Percentiles rank a stretch among this genome's conserved stretches.
These are phyloP conservation scores for Sporothrix variecibatus DNA, from an alignment of 2,329 filamentous ascomycete species.

Conservation along the genomic window DNA sequence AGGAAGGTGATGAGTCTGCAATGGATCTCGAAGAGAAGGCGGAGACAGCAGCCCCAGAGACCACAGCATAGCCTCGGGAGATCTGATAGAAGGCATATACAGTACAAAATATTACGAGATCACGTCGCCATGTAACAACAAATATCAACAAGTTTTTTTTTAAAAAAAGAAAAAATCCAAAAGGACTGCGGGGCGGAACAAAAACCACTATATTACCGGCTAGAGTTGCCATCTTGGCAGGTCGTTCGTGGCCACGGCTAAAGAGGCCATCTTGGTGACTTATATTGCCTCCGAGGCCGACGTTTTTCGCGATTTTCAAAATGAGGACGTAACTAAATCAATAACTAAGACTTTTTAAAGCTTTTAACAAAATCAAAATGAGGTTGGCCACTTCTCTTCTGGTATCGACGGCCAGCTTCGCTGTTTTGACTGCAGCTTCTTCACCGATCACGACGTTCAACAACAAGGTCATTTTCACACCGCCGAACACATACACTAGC, in stretches of 20 bases:
- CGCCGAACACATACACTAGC: slow-evolving; percentile 47
- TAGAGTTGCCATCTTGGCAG: background rate
- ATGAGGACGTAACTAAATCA: background rate
- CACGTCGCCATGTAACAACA: slow-evolving; percentile 8
- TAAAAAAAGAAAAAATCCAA: background rate
- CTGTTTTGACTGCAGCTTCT: background rate
- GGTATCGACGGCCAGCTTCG: background rate
- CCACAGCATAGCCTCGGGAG: background rate
- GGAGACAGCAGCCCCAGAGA: background rate
- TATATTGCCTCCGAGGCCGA: background rate
- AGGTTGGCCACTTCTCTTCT: background rate
- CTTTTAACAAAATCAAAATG: background rate
- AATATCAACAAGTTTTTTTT: background rate
- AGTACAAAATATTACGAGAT: background rate
- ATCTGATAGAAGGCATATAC: background rate
- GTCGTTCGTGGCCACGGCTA: background rate
- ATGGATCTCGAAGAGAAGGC: background rate
- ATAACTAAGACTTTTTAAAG: background rate
- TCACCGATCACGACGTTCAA: slow-evolving; percentile 18
- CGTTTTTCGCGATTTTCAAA: background rate
- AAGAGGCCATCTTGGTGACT: background rate
- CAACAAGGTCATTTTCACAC: slow-evolving; percentile 44
- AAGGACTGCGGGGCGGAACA: background rate
- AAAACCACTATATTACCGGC: background rate
- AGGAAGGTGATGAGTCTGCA: background rate